These are phyloP conservation scores for Fimicolochytrium jonesii DNA, from an alignment of 192 early-diverging fungal genomes.

Conservation along the genomic window DNA sequence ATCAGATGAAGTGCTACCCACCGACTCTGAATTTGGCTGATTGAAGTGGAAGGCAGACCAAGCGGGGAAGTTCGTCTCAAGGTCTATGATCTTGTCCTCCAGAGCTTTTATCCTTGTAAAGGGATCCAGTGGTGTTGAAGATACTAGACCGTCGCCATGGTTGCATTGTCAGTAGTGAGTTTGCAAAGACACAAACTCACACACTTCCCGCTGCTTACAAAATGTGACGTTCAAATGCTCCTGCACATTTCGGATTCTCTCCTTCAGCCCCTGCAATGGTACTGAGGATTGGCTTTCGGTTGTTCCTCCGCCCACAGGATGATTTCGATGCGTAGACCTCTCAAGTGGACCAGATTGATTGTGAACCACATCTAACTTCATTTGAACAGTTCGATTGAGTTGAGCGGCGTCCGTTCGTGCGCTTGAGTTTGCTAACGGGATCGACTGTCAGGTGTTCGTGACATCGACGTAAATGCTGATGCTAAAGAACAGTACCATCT, in stretches of 20 bases:
- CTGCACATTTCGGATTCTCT: slow-evolving; percentile 68
- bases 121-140: slow-evolving; percentile 34
- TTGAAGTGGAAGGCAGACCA: slow-evolving; percentile 80
- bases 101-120: slow-evolving; percentile 64
- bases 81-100: slow-evolving; percentile 70
- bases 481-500: neutral
- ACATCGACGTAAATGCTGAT: neutral
- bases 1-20: slow-evolving; percentile 29
- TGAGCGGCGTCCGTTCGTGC: slow-evolving; percentile 70
- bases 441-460: neutral
- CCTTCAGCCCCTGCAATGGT: slow-evolving; percentile 39
- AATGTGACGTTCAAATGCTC: slow-evolving; percentile 68
- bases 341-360: slow-evolving; percentile 63
- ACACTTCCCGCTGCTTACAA: slow-evolving; percentile 28
- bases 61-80: slow-evolving; percentile 71
- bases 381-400: slow-evolving; percentile 71
- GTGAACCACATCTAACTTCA: slow-evolving; percentile 67
- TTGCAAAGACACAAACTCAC: slow-evolving; percentile 2
- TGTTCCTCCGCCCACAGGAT: neutral
- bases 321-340: slow-evolving; percentile 38
- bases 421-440: slow-evolving; percentile 16
- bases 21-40: slow-evolving; percentile 53
- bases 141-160: slow-evolving; percentile 13
- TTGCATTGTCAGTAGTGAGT: neutral
- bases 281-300: neutral